Evolutionary conservation across 345 rosid genomes (phyloP).

Genomic region (Euphorbia pulcherrima): DNA sequence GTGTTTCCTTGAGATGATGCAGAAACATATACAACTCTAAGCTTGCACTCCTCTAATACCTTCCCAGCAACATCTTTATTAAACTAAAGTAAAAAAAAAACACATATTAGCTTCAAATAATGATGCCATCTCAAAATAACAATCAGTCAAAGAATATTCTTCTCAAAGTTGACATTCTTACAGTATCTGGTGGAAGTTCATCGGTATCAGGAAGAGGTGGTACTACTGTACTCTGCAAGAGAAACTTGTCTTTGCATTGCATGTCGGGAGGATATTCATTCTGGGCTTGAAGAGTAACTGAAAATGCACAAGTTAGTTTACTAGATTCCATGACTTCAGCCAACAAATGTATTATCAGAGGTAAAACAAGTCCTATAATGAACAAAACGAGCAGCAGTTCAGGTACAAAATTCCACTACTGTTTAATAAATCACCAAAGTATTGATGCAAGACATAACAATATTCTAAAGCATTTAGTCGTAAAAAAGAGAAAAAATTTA

Average conservation of each 20-base stretch:
- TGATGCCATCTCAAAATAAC: not conserved
- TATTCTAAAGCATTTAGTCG: not conserved
- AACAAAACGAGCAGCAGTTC: no score
- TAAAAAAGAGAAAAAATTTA: not conserved
- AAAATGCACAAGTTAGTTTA: slow-evolving; percentile 19
- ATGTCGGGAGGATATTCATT: slow-evolving; percentile 71
- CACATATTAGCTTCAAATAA: slow-evolving; percentile 12
- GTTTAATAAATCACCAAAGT: no score
- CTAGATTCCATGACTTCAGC: not conserved
- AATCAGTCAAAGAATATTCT: slow-evolving; percentile 1
- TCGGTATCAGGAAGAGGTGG: slow-evolving; percentile 72
- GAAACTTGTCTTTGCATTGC: slow-evolving; percentile 98
- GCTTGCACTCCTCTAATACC: slow-evolving; percentile 70
- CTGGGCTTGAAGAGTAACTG: slow-evolving; percentile 95
- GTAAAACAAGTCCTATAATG: no score
- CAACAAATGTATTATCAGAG: not conserved
- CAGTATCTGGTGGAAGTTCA: slow-evolving; percentile 80
- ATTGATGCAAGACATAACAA: not conserved
- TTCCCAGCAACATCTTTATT: slow-evolving; percentile 61
- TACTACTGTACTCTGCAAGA: slow-evolving; percentile 79
- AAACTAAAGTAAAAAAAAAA: slow-evolving; percentile 47
- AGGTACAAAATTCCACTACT: no score
- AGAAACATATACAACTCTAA: slow-evolving; percentile 63
- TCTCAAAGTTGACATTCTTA: slow-evolving; percentile 33
- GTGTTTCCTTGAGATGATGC: slow-evolving; percentile 50